Conservation (phyloP, 208 protist genomes). For the Histomonas meleagridis region DNA sequence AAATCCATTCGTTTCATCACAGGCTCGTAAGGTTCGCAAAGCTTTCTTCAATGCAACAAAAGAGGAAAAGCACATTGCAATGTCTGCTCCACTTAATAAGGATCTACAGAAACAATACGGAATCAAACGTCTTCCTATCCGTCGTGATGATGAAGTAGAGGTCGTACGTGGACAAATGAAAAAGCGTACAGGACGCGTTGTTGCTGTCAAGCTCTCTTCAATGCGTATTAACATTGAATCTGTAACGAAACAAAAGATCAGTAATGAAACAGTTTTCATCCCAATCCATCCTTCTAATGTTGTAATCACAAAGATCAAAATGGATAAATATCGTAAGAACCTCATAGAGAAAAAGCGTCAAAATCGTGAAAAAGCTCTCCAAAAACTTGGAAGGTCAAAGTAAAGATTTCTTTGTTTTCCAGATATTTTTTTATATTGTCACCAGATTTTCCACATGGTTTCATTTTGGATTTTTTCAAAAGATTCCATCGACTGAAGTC, state of each 20-base stretch:
- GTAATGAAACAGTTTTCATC: slow-evolving; percentile 39
- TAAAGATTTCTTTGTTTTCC: too few relatives aligned
- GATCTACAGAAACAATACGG: not conserved
- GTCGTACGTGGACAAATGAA: not conserved
- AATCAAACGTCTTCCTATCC: not conserved
- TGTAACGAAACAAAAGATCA: not conserved
- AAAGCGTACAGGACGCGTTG: not conserved
- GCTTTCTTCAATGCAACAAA: slow-evolving; percentile 2
- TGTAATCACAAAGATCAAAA: slow-evolving; percentile 91
- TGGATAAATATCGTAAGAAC: slow-evolving; percentile 86
- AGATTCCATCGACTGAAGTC: too few relatives aligned
- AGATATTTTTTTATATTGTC: too few relatives aligned
- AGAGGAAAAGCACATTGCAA: not conserved
- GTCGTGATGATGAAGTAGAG: not conserved
- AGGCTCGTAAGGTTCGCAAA: not conserved
- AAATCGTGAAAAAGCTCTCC: not conserved
- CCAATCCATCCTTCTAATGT: slow-evolving; percentile 89
- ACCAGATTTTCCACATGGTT: too few relatives aligned
- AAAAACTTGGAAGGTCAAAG: not conserved
- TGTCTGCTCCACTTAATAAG: not conserved
- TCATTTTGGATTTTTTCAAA: too few relatives aligned
- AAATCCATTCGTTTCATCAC: slow-evolving; percentile 25
- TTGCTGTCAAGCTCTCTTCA: not conserved
- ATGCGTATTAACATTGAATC: not conserved
- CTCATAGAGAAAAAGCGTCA: slow-evolving; percentile 64